Conservation (phyloP, 1,139 yeast species). For the Entelexis paramagnoliae region DNA sequence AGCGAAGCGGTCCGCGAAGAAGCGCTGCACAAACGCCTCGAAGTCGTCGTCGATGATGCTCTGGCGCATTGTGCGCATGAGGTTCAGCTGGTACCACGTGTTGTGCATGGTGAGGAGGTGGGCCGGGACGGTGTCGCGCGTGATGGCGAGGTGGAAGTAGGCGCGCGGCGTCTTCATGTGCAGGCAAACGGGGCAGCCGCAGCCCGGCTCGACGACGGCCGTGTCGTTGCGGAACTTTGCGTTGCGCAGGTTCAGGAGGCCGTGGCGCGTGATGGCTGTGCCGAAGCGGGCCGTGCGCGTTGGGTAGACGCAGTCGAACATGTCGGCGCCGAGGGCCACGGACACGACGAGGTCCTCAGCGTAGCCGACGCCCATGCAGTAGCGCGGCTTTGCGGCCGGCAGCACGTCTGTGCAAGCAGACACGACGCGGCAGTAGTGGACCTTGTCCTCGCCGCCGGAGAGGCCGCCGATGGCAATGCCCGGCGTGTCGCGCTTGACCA, state of each 20-base stretch:
- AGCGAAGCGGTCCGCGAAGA: slow-evolving; percentile 33
- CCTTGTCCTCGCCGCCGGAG: slow-evolving; percentile 40
- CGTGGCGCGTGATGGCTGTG: slow-evolving; percentile 37
- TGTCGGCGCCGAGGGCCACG: slow-evolving; percentile 39
- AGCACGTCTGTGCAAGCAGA: slow-evolving; percentile 35
- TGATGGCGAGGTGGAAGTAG: slow-evolving; percentile 32
- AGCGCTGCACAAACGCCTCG: slow-evolving; percentile 33
- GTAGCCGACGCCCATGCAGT: slow-evolving; percentile 42
- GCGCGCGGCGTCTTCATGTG: slow-evolving; percentile 36
- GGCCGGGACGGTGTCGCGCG: slow-evolving; percentile 38
- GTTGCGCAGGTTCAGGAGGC: slow-evolving; percentile 33
- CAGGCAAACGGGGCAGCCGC: slow-evolving; percentile 37
- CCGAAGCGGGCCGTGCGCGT: slow-evolving; percentile 41
- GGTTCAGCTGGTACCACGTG: slow-evolving; percentile 36
- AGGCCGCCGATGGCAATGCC: slow-evolving; percentile 41
- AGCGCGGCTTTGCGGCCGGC: slow-evolving; percentile 37
- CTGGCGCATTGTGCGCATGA: slow-evolving; percentile 35
- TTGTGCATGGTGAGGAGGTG: slow-evolving; percentile 38
- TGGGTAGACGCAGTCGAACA: slow-evolving; percentile 41
- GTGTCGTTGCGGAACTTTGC: slow-evolving; percentile 32
- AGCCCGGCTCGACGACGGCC: slow-evolving; percentile 35
- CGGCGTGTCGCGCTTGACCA: slow-evolving; percentile 38
- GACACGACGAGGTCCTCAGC: slow-evolving; percentile 40
- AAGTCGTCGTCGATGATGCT: slow-evolving; percentile 36
- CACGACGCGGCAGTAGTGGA: slow-evolving; percentile 35